These are phyloP conservation scores for Phylloporus rhodoxanthus DNA, from an alignment of 768 basidiomycete genomes.

Conservation along the genomic window DNA sequence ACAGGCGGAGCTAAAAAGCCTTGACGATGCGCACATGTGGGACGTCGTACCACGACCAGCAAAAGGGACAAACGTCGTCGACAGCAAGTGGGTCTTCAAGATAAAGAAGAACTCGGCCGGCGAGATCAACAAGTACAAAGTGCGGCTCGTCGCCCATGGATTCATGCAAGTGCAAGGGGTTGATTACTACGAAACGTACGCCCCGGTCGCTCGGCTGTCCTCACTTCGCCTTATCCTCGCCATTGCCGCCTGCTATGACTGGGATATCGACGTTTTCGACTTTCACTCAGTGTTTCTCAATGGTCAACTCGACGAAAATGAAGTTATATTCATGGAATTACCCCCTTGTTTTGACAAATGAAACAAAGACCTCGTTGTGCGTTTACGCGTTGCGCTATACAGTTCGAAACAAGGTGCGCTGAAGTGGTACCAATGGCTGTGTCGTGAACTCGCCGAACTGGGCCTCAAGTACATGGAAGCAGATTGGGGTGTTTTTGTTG, in stretches of 20 bases:
- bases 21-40: background rate
- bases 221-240: conserved; percentile 14
- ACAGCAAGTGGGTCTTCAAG: conserved; percentile 5
- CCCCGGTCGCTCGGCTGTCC: background rate
- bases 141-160: background rate
- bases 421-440: conserved; percentile 7
- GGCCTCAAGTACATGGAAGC: background rate
- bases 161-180: background rate
- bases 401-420: conserved; percentile 3
- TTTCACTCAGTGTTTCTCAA: conserved; percentile 11
- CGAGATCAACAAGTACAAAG: background rate
- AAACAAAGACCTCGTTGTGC: no score
- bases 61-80: background rate
- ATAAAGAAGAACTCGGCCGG: background rate
- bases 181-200: conserved; percentile 1
- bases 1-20: background rate
- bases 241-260: background rate
- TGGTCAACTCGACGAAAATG: conserved; percentile 1
- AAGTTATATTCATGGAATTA: conserved; percentile 9
- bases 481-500: conserved; percentile 4
- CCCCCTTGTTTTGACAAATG: background rate
- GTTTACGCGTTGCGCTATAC: conserved; percentile 1
- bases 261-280: conserved; percentile 10
- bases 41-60: background rate
- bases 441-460: background rate